These are phyloP conservation scores for Arthrinium puccinioides DNA, from an alignment of 2,329 filamentous ascomycete genomes.

Conservation along the genomic window DNA sequence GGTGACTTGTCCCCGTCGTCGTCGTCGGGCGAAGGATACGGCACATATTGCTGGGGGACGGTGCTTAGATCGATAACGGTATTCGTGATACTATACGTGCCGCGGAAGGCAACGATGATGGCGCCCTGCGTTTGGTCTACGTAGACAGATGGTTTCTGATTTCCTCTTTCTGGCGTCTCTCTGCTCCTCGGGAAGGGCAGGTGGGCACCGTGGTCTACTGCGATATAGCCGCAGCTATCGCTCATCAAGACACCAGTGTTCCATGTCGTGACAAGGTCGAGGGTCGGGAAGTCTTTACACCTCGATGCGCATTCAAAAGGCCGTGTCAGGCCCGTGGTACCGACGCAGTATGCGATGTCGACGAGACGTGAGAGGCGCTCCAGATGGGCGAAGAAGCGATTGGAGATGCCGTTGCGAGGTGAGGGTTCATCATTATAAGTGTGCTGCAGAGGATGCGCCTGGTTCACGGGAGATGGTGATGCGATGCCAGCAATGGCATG, in stretches of 20 bases:
- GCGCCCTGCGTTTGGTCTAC: slow-evolving; percentile 20
- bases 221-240: slow-evolving; percentile 91
- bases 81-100: slow-evolving; percentile 90
- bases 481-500: background rate
- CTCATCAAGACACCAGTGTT: slow-evolving; percentile 81
- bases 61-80: slow-evolving; percentile 87
- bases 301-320: slow-evolving; percentile 83
- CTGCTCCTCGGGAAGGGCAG: slow-evolving; percentile 10
- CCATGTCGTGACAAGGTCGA: slow-evolving; percentile 79
- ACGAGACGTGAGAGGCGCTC: slow-evolving; percentile 87
- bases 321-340: slow-evolving; percentile 69
- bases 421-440: slow-evolving; percentile 1
- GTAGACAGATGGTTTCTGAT: slow-evolving; percentile 4
- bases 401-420: slow-evolving; percentile 45
- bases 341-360: slow-evolving; percentile 92
- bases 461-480: background rate
- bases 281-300: slow-evolving; percentile 73
- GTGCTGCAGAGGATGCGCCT: background rate
- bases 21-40: slow-evolving; percentile 61
- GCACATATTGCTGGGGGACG: slow-evolving; percentile 81
- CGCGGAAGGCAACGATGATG: slow-evolving; percentile 84
- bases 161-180: too few species aligned
- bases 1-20: slow-evolving; percentile 27
- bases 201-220: slow-evolving; percentile 61
- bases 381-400: slow-evolving; percentile 66